Evolutionary conservation across 2,329 filamentous ascomycete species (phyloP).

Genomic region (Ophiostoma fasciatum): DNA sequence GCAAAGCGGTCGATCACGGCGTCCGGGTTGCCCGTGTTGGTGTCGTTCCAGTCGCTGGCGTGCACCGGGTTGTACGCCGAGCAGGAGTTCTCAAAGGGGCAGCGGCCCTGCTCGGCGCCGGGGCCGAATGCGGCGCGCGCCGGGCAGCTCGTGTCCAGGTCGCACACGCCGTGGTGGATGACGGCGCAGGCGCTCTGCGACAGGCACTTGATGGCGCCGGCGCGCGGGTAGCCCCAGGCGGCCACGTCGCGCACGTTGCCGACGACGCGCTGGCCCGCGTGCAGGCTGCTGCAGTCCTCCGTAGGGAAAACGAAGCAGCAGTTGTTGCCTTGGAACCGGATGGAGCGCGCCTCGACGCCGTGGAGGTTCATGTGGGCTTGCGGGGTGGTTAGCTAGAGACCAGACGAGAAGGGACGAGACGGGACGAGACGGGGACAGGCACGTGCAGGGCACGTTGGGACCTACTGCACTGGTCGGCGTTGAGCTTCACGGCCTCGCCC

Average conservation of each 20-base stretch:
- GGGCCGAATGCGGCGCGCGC: neutral
- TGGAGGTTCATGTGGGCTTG: neutral
- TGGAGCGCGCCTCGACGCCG: neutral
- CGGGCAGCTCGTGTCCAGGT: neutral
- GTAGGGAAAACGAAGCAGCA: slow-evolving; percentile 6
- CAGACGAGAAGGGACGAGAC: neutral
- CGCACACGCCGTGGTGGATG: neutral
- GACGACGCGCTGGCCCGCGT: slow-evolving; percentile 4
- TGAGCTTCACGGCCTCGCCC: neutral
- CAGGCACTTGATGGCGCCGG: slow-evolving; percentile 6
- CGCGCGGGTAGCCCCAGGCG: slow-evolving; percentile 5
- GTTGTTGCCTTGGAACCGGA: slow-evolving; percentile 3
- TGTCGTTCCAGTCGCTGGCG: neutral
- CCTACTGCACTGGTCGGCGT: slow-evolving; percentile 1
- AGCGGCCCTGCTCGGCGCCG: slow-evolving; percentile 2
- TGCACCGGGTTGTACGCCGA: slow-evolving; percentile 1
- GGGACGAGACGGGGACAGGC: too few species aligned
- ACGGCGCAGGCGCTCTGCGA: slow-evolving; percentile 3
- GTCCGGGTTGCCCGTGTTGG: neutral
- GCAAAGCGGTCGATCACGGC: neutral
- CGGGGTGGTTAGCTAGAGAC: neutral
- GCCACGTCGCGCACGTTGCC: slow-evolving; percentile 2
- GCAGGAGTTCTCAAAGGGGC: slow-evolving; percentile 5
- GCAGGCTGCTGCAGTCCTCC: neutral
- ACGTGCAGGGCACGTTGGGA: too few species aligned